Conservation (phyloP, 1,139 yeast genomes). For the Entelexis paramagnoliae region DNA sequence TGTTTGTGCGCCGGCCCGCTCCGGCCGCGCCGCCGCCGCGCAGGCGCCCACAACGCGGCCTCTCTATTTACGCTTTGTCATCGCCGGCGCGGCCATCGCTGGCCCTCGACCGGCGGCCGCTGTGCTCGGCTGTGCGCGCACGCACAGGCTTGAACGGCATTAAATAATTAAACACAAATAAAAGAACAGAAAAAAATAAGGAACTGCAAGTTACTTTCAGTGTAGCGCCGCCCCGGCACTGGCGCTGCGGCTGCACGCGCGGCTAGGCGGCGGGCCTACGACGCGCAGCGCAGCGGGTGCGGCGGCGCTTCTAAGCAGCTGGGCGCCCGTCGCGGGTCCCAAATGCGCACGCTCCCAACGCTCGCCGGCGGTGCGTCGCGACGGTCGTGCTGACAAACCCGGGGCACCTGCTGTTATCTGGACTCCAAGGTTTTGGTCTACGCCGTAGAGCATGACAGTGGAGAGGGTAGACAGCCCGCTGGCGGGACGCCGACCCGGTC, state of each 20-base stretch:
- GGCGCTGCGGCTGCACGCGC: too few species aligned
- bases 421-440: neutral
- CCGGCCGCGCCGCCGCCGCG: neutral
- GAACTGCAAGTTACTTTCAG: too few species aligned
- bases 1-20: too few species aligned
- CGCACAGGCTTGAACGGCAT: too few species aligned
- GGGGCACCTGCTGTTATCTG: neutral
- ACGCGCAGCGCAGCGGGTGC: too few species aligned
- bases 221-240: too few species aligned
- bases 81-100: neutral
- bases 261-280: too few species aligned
- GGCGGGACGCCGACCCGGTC: slow-evolving; percentile 22
- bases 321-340: neutral
- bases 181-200: too few species aligned
- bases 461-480: slow-evolving; percentile 25
- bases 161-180: too few species aligned
- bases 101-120: too few species aligned
- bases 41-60: neutral
- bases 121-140: neutral
- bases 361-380: neutral
- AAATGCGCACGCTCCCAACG: neutral
- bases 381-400: neutral
- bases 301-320: too few species aligned
- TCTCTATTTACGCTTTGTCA: neutral
- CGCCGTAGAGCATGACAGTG: slow-evolving; percentile 14